Evolutionary conservation across 495 filamentous ascomycete species (phyloP).

Genomic region (Trichocladium antarcticum): DNA sequence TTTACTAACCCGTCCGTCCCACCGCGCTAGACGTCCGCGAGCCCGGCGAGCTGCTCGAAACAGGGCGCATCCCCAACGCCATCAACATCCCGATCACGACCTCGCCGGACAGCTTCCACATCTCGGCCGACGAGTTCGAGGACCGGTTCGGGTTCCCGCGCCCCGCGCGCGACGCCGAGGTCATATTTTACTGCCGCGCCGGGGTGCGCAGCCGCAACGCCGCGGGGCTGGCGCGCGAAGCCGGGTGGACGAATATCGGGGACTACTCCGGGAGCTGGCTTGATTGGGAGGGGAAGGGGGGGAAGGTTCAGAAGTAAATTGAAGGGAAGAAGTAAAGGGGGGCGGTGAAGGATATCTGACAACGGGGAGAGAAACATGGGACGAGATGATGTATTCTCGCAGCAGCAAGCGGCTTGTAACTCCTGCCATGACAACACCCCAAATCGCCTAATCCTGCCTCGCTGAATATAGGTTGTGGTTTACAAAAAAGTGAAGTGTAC

Average conservation of each 20-base stretch:
- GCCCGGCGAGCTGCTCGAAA: conserved; percentile 55
- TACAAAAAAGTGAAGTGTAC: no score
- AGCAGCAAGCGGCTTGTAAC: background rate
- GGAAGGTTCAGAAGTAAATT: conserved; percentile 44
- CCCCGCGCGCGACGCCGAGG: conserved; percentile 41
- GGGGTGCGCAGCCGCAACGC: conserved; percentile 74
- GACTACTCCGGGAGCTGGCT: conserved; percentile 87
- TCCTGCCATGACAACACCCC: background rate
- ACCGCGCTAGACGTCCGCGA: conserved; percentile 66
- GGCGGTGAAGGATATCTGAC: no score
- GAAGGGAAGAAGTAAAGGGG: no score
- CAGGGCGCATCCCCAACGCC: conserved; percentile 68
- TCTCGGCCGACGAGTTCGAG: conserved; percentile 64
- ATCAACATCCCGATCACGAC: conserved; percentile 69
- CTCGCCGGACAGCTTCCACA: conserved; percentile 64
- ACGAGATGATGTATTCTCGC: no score
- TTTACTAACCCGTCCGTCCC: conserved; percentile 14
- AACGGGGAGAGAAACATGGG: no score
- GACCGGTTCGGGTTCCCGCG: conserved; percentile 59
- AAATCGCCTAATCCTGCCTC: no score
- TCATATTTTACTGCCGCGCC: conserved; percentile 89
- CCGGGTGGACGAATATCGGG: conserved; percentile 60
- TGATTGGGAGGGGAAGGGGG: conserved; percentile 69
- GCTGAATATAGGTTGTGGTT: no score
- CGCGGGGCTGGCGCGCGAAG: conserved; percentile 65